A percentile compares a stretch with the other conserved stretches of the same genome.
phyloP scores from a whole-genome alignment of 2,329 filamentous ascomycete genomes.

The Neopestalotiopsis clavispora region DNA sequence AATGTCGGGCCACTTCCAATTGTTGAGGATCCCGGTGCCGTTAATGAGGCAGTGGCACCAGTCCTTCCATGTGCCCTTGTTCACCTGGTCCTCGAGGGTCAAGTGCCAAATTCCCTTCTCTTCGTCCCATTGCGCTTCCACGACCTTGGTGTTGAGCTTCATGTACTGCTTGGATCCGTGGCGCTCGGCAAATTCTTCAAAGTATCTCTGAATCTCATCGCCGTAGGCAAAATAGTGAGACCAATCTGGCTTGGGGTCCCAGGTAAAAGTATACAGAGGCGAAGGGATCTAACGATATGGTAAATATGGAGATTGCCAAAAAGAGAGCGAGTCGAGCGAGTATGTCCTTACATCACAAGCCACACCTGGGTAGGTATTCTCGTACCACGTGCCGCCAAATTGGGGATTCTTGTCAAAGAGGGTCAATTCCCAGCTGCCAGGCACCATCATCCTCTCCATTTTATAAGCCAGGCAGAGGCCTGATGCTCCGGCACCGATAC shows the following conservation, averaged over 20 bases:
- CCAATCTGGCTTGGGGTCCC: conserved; percentile 36
- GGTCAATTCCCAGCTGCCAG: conserved; percentile 34
- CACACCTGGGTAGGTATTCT: conserved; percentile 30
- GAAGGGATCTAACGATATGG: conserved; percentile 20
- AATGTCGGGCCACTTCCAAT: conserved; percentile 57
- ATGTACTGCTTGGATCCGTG: conserved; percentile 45
- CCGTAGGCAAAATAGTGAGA: conserved; percentile 32
- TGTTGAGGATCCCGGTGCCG: conserved; percentile 54
- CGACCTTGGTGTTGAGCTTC: conserved; percentile 46
- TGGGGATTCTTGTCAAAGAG: conserved; percentile 39
- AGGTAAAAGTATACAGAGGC: conserved; percentile 27
- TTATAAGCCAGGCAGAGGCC: conserved; percentile 36
- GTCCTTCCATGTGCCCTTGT: conserved; percentile 34
- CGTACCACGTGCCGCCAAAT: conserved; percentile 33
- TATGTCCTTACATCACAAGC: conserved; percentile 22
- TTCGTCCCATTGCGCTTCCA: conserved; percentile 49
- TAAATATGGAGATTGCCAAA: neutral
- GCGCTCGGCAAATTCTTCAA: conserved; percentile 36
- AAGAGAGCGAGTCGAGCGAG: neutral
- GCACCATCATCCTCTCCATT: conserved; percentile 33
- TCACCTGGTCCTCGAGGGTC: conserved; percentile 30
- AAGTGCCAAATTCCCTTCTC: conserved; percentile 41
- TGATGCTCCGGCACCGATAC: conserved; percentile 35
- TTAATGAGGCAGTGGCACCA: conserved; percentile 53
- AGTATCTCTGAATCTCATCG: conserved; percentile 35